These are phyloP conservation scores for Blastobotrys mokoenaii DNA, from an alignment of 805 yeast species.

Conservation along the genomic window DNA sequence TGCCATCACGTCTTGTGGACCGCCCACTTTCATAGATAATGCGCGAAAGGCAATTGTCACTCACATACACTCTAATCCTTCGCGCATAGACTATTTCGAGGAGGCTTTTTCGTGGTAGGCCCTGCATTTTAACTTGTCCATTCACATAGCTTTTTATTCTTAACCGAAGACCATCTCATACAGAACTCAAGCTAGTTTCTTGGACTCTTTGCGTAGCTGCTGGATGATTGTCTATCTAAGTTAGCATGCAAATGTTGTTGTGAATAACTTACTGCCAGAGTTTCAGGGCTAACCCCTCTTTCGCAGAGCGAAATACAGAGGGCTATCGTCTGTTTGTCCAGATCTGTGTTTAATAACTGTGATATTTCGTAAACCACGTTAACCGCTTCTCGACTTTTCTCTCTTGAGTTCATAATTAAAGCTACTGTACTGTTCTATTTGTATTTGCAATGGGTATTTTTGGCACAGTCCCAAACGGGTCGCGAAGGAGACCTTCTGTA, in stretches of 20 bases:
- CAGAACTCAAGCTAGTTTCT: no score
- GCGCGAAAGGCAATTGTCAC: slow-evolving; percentile 36
- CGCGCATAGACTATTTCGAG: slow-evolving; percentile 28
- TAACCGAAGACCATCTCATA: no score
- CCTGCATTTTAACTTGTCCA: no score
- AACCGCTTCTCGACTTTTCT: slow-evolving; percentile 1
- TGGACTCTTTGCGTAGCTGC: background rate
- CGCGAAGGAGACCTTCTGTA: no score
- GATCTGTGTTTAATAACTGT: slow-evolving; percentile 23
- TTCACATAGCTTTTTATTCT: no score
- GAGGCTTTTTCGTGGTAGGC: slow-evolving; percentile 30
- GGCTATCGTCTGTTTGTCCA: slow-evolving; percentile 20
- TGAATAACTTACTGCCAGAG: slow-evolving; percentile 20
- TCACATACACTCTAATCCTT: slow-evolving; percentile 4
- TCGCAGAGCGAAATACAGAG: slow-evolving; percentile 21
- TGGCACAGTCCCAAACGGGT: no score
- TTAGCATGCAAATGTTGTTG: background rate
- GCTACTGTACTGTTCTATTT: no score
- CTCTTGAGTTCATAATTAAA: background rate
- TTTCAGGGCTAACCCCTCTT: slow-evolving; percentile 28
- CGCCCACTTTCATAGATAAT: slow-evolving; percentile 46
- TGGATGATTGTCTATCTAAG: slow-evolving; percentile 1
- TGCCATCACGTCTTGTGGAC: slow-evolving; percentile 52
- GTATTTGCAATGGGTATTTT: no score
- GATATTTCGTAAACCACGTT: slow-evolving; percentile 22